Conservation (phyloP, 2,329 filamentous ascomycete species). For the Colletotrichum salicis region DNA sequence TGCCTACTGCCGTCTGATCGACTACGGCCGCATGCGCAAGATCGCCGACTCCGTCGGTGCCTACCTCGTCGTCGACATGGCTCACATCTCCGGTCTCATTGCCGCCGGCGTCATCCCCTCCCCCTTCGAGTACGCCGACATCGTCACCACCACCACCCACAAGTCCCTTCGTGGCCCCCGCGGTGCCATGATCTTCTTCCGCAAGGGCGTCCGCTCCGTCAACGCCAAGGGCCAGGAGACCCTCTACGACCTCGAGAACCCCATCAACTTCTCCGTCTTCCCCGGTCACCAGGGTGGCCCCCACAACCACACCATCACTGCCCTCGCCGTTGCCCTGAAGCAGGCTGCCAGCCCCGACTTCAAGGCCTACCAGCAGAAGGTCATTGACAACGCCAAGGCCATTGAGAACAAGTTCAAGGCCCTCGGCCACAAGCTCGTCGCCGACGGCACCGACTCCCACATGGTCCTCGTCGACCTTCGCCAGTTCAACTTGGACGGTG, state of each 20-base stretch:
- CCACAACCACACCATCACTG: slow-evolving; percentile 99
- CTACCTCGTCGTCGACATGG: slow-evolving; percentile 97
- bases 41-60: slow-evolving; percentile 94
- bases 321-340: slow-evolving; percentile 92
- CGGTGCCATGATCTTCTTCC: slow-evolving; percentile 99
- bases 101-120: slow-evolving; percentile 93
- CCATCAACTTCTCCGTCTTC: slow-evolving; percentile 99
- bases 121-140: slow-evolving; percentile 91
- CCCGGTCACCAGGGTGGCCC: slow-evolving; percentile 98
- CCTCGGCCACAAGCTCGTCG: slow-evolving; percentile 93
- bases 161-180: slow-evolving; percentile 98
- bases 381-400: slow-evolving; percentile 92
- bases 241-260: slow-evolving; percentile 91
- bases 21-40: slow-evolving; percentile 95
- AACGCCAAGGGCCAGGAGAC: slow-evolving; percentile 93
- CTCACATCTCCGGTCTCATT: slow-evolving; percentile 96
- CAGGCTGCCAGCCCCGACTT: slow-evolving; percentile 93
- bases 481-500: slow-evolving; percentile 86
- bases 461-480: slow-evolving; percentile 96
- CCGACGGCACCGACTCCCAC: slow-evolving; percentile 96
- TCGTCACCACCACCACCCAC: slow-evolving; percentile 98
- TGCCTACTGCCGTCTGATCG: slow-evolving; percentile 97
- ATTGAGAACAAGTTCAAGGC: slow-evolving; percentile 86
- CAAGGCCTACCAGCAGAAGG: slow-evolving; percentile 91
- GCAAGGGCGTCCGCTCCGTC: slow-evolving; percentile 91